Base-by-base conservation (phyloP, 179 eudicot genomes). In the Drosera spatulata region DNA sequence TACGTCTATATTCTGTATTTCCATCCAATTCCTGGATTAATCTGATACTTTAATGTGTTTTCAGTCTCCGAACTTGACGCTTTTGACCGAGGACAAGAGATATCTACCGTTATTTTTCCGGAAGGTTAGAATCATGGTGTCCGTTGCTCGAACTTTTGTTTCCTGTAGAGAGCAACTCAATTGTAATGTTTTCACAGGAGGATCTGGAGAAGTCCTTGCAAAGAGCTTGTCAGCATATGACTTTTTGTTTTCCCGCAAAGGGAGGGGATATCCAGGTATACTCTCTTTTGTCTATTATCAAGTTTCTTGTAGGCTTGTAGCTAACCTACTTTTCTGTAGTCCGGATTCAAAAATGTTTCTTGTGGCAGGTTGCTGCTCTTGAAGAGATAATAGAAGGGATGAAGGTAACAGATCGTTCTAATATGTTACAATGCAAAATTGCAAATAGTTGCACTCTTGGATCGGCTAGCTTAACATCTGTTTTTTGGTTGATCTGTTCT, bases 41-140 rank as follows among this genome's bases (percentile, higher is more conserved):
- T 43, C 45, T 43, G 45, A 43, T 43, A 43, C 8, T 45, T 6
- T 40, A 2, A 63, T 54, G 7, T 54, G 22, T 50, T 61, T 58
- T 56, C 80, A 89, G 99, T 86, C 99, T 15, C 85, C 65, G 62
- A 86, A 86, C 73, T 79, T 89, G 78, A 65, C 76, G 12, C 65
- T 89, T 72, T 78, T 74, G 73, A 77, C 84, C 77, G 70, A 79
- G 58, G 69, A 71, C 67, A 77, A 68, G 73, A 78, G 73, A 68
- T 90, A 84, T 41, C 87, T 87, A 37, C 97, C 93, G 49, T 82
- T 81, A 47, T 87, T 90, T 72, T 89, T 90, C 82, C 78, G 97
- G 63, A 87, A 85, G 96, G 97, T 91, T 66, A 40, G 82, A 14
- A 56, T 11, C 43, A 55, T 33, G n/a, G 44, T 56, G 44, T 33